These are phyloP conservation scores for Neurospora tetraspora DNA, from an alignment of 495 filamentous ascomycete species.

Conservation along the genomic window DNA sequence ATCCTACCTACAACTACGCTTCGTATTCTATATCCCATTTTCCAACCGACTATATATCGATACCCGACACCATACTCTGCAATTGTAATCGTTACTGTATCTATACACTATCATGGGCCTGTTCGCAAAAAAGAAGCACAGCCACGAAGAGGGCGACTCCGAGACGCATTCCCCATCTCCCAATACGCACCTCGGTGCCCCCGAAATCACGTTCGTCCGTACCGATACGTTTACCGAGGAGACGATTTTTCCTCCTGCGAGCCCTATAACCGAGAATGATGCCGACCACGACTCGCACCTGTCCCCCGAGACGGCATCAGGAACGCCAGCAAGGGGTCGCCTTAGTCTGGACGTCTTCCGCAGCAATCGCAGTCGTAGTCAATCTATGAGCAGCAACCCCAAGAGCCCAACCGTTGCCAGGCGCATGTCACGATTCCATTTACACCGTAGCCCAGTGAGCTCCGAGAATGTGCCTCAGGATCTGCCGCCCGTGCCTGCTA, in stretches of 20 bases:
- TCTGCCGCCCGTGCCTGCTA: conserved; percentile 50
- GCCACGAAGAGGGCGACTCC: conserved; percentile 32
- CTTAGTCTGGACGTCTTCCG: conserved; percentile 22
- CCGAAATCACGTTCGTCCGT: conserved; percentile 76
- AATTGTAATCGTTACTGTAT: neutral
- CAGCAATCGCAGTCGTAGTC: conserved; percentile 40
- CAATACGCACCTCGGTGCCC: conserved; percentile 31
- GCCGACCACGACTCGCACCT: conserved; percentile 20
- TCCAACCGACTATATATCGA: neutral
- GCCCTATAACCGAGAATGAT: conserved; percentile 25
- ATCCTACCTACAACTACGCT: neutral
- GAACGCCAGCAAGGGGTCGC: conserved; percentile 10
- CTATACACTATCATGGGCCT: neutral
- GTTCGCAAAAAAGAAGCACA: conserved; percentile 63
- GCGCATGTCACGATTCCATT: conserved; percentile 61
- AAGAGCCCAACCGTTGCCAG: conserved; percentile 27
- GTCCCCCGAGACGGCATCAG: conserved; percentile 19
- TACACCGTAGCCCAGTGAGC: conserved; percentile 47
- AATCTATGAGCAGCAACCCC: conserved; percentile 29
- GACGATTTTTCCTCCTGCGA: conserved; percentile 55
- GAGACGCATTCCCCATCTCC: conserved; percentile 21
- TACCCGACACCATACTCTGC: neutral
- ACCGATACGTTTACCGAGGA: conserved; percentile 75
- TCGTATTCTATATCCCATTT: neutral
- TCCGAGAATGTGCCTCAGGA: conserved; percentile 69